Percentiles rank a stretch among this genome's conserved stretches.
These are phyloP conservation scores for Puya raimondii DNA, from an alignment of 176 grass and related monocot genomes.

Conservation along the genomic window DNA sequence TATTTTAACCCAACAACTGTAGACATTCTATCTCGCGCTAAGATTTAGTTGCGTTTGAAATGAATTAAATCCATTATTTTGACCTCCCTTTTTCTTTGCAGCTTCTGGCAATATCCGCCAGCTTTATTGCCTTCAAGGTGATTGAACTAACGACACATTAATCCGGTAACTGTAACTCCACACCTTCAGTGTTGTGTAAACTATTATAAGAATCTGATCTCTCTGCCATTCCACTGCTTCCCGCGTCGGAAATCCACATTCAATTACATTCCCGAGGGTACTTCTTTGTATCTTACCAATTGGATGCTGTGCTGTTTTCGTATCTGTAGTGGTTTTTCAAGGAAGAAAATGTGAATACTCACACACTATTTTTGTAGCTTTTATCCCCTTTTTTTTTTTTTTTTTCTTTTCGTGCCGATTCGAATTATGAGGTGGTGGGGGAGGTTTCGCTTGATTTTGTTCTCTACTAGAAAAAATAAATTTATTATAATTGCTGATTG, in stretches of 20 bases:
- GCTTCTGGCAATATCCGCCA: slow-evolving; percentile 91
- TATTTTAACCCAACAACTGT: too few species aligned
- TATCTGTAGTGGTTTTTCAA: not conserved
- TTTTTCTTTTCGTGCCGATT: not conserved
- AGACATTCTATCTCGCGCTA: too few species aligned
- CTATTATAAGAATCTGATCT: not conserved
- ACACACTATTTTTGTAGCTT: not conserved
- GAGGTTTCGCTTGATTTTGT: not conserved
- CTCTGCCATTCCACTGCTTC: not conserved
- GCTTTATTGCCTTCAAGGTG: slow-evolving; percentile 90
- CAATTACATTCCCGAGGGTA: not conserved
- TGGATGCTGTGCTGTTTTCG: not conserved
- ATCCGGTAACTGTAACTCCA: not conserved
- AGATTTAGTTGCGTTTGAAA: not conserved
- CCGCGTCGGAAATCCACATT: not conserved
- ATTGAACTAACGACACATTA: slow-evolving; percentile 28
- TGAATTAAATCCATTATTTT: slow-evolving; percentile 3
- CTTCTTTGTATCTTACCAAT: not conserved
- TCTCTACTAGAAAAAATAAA: too few species aligned
- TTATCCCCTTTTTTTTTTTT: not conserved
- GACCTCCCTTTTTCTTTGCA: slow-evolving; percentile 21
- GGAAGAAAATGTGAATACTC: not conserved
- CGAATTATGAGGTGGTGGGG: not conserved
- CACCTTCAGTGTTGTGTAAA: slow-evolving; percentile 11
- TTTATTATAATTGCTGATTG: too few species aligned